phyloP scores from a whole-genome alignment of 805 yeast species.

The Sugiyamaella lignohabitans region DNA sequence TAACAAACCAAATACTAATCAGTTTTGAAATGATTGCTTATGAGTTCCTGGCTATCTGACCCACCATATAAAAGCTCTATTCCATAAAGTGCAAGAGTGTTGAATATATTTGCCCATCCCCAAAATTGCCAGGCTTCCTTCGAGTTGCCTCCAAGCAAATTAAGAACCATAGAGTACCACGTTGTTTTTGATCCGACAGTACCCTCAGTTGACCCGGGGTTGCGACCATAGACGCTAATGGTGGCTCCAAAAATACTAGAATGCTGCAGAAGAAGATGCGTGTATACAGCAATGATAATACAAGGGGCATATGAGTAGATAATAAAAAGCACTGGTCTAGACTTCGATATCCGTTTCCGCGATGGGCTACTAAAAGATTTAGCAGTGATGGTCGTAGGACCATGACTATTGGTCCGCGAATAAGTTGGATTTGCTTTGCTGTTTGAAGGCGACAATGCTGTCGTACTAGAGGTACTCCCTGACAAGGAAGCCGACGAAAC shows the following conservation, averaged over 20 bases:
- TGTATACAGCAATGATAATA: constrained; percentile 88
- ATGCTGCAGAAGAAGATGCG: constrained; percentile 87
- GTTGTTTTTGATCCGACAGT: constrained; percentile 19
- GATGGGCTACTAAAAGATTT: constrained; percentile 1
- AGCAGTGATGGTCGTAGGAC: not conserved
- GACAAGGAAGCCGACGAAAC: not conserved
- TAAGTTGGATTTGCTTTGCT: not conserved
- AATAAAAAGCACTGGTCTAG: constrained; percentile 29
- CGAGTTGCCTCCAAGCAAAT: constrained; percentile 34
- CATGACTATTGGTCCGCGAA: not conserved
- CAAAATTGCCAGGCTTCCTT: constrained; percentile 81
- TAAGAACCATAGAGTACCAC: constrained; percentile 1
- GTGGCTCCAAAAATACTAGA: constrained; percentile 22
- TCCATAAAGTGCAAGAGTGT: constrained; percentile 71
- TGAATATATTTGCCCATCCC: constrained; percentile 91
- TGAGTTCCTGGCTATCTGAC: constrained; percentile 5
- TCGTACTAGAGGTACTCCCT: too few species aligned
- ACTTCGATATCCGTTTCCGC: constrained; percentile 13
- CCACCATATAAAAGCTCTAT: constrained; percentile 52
- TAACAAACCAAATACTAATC: constrained; percentile 8
- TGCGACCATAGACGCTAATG: constrained; percentile 1
- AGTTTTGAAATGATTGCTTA: constrained; percentile 17
- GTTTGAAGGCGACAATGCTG: too few species aligned
- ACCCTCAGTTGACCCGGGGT: constrained; percentile 5
- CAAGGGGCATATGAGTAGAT: constrained; percentile 90